phyloP scores from a whole-genome alignment of 1,284 basidiomycete genomes.

The Sanghuangporus weigelae region DNA sequence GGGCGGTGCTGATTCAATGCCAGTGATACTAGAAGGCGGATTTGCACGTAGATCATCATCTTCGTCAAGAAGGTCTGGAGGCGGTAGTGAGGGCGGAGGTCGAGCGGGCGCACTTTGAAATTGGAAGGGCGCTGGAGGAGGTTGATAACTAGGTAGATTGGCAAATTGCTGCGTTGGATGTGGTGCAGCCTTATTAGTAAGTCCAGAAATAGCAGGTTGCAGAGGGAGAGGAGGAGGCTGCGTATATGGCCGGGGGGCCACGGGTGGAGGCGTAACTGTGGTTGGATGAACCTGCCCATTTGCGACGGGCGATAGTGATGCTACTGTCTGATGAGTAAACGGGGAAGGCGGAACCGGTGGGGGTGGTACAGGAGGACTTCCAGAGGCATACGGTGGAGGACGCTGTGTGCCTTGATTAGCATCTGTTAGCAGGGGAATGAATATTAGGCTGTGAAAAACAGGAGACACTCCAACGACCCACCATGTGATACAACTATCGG shows the following conservation, averaged over 20 bases:
- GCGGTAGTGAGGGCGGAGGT: slow-evolving; percentile 26
- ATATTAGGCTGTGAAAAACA: not conserved
- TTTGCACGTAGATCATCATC: slow-evolving; percentile 27
- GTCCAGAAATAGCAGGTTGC: not conserved
- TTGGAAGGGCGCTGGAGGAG: slow-evolving; percentile 10
- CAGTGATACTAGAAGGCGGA: slow-evolving; percentile 18
- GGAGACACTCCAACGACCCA: not conserved
- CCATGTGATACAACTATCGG: not conserved
- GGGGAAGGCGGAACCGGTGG: slow-evolving; percentile 13
- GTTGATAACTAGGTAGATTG: not conserved
- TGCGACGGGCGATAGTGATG: not conserved
- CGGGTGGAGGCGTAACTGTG: slow-evolving; percentile 22
- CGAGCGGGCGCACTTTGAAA: slow-evolving; percentile 28
- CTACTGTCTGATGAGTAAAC: slow-evolving; percentile 9
- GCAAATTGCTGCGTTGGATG: not conserved
- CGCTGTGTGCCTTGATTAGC: not conserved
- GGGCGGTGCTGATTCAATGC: slow-evolving; percentile 30
- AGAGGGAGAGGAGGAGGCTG: slow-evolving; percentile 25
- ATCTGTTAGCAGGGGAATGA: not conserved
- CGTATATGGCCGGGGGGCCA: slow-evolving; percentile 19
- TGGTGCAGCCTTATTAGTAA: not conserved
- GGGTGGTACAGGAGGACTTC: slow-evolving; percentile 15
- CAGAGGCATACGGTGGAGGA: slow-evolving; percentile 6
- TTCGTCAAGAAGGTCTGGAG: slow-evolving; percentile 33
- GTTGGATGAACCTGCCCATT: not conserved